Evolutionary conservation across 805 yeast genomes (phyloP), one percentile per base, ranked within the genome.

Genomic region (Lipomyces mesembrius): DNA sequence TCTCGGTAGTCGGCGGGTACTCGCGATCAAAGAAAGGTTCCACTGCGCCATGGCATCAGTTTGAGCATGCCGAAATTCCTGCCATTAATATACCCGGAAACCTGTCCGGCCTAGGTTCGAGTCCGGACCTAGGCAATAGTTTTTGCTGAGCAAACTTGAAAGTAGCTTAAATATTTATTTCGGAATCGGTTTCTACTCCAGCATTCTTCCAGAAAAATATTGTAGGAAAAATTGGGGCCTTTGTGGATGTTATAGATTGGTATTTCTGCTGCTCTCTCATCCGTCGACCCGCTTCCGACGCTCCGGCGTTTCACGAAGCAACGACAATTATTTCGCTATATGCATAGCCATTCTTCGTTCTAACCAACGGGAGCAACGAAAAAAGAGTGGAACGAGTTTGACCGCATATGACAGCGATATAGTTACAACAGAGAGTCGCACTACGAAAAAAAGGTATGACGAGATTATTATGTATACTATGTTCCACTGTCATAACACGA

Each of bases 1-100:
- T 52, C 34, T 52, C 55, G 52, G 20, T 27, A n/a, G 59, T 20
- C 34, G 17, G 70, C 67, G 70, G 67, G 64, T 63, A 67, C 37
- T 63, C 70, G 70, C 67, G 62, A 54, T 55, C 64, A 61, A 57
- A 46, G 64, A 60, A 63, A 63, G 67, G 62, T 25, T 54, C 69
- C 65, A 25, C 63, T 65, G 52, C 55, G 63, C 69, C 63, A 65
- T 17, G 37, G 57, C 59, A 32, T n/a, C 61, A 62, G 52, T 27
- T 56, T 34, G 12, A 7, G 3, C 1, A 37, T 14, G 32, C 43
- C 25, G 5, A n/a, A 32, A 34, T 22, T 25, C 17, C 14, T 6
- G 55, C 9, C 14, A 56, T 61, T 59, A 55, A 61, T 61, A 43
- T 43, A 55, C 59, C 37, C 29, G n/a, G 0, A 14, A 17, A 43